phyloP scores from a whole-genome alignment of 495 filamentous ascomycete genomes.

The Ramalina peruviana region DNA sequence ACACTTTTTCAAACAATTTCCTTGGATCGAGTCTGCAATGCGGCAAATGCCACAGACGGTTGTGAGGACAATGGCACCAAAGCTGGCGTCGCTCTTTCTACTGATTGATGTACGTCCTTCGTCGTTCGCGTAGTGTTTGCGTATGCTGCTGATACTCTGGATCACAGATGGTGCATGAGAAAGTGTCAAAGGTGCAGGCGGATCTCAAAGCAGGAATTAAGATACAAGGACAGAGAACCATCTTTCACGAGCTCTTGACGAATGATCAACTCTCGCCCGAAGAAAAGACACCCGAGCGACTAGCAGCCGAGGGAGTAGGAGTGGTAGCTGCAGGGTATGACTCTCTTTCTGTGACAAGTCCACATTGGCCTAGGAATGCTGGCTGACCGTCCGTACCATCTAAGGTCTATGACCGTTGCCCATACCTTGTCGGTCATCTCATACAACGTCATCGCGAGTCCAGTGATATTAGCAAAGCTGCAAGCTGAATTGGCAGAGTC shows the following conservation, averaged over 20 bases:
- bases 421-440: constrained; percentile 10
- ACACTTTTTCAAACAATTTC: constrained; percentile 14
- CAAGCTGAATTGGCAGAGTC: constrained; percentile 21
- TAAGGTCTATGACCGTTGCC: constrained; percentile 18
- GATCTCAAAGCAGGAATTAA: constrained; percentile 3
- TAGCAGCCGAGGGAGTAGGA: constrained; percentile 29
- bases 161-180: constrained; percentile 4
- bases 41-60: constrained; percentile 7
- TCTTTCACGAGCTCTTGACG: constrained; percentile 11
- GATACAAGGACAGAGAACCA: constrained; percentile 4
- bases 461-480: constrained; percentile 17
- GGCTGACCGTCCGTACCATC: neutral
- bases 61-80: constrained; percentile 6
- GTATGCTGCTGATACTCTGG: no score
- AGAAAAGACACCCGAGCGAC: constrained; percentile 14
- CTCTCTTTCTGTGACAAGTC: neutral
- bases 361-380: neutral
- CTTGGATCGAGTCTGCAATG: constrained; percentile 10
- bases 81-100: constrained; percentile 2
- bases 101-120: neutral
- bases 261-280: constrained; percentile 4
- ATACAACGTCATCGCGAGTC: constrained; percentile 26
- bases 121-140: neutral
- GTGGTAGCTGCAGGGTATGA: constrained; percentile 31
- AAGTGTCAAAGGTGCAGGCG: constrained; percentile 2